These are phyloP conservation scores for Anthoceros angustus DNA, from an alignment of 225 moss, liverwort and hornwort genomes.

Conservation along the genomic window DNA sequence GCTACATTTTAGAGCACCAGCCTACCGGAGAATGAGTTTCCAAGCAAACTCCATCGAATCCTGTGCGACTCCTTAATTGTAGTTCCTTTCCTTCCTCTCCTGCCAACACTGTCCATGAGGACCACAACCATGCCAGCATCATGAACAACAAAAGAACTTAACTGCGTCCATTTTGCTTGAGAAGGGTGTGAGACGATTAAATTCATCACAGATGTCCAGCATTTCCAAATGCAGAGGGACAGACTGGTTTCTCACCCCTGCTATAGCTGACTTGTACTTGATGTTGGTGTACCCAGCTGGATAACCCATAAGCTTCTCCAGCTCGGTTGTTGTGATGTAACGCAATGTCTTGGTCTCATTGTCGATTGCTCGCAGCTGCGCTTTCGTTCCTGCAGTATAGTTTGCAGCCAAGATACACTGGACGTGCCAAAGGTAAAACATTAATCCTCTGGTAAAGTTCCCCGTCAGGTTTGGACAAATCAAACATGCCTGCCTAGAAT, in stretches of 20 bases:
- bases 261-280: slow-evolving; percentile 5
- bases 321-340: slow-evolving; percentile 47
- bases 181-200: neutral
- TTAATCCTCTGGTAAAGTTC: neutral
- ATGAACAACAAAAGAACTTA: neutral
- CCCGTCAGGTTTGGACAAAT: neutral
- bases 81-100: neutral
- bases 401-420: slow-evolving; percentile 69
- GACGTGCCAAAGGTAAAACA: slow-evolving; percentile 9
- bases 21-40: neutral
- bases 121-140: neutral
- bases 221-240: slow-evolving; percentile 32
- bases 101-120: neutral
- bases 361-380: slow-evolving; percentile 69
- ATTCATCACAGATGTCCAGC: slow-evolving; percentile 13
- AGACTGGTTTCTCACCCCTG: slow-evolving; percentile 9
- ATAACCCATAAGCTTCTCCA: slow-evolving; percentile 71
- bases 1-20: too few species aligned
- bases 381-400: slow-evolving; percentile 28
- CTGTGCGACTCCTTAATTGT: neutral
- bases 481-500: too few species aligned
- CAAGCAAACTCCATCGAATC: neutral
- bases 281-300: slow-evolving; percentile 55
- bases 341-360: slow-evolving; percentile 41
- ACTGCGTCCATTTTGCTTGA: slow-evolving; percentile 4